Conservation (phyloP, 805 yeast genomes). For the Diddensiella caesifluorescens region DNA sequence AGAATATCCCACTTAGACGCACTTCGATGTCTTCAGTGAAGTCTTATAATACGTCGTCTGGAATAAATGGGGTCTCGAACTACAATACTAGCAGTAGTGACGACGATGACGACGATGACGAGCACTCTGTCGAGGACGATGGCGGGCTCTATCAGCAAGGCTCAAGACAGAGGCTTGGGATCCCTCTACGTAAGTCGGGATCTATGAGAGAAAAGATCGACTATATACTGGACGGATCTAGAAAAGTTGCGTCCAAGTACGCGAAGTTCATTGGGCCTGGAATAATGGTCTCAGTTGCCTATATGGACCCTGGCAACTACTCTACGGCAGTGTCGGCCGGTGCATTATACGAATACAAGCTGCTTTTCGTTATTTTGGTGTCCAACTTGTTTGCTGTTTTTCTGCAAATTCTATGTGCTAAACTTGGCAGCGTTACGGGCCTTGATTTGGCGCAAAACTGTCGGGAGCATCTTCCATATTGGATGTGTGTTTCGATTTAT, state of each 20-base stretch:
- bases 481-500: slow-evolving; percentile 61
- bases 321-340: slow-evolving; percentile 88
- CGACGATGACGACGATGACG: slow-evolving; percentile 5
- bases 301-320: slow-evolving; percentile 92
- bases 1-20: slow-evolving; percentile 7
- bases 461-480: slow-evolving; percentile 58
- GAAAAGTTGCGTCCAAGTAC: slow-evolving; percentile 44
- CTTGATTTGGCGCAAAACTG: slow-evolving; percentile 83
- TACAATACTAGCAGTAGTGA: background rate
- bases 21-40: slow-evolving; percentile 5
- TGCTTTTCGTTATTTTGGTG: slow-evolving; percentile 64
- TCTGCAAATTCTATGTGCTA: slow-evolving; percentile 76
- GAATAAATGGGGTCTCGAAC: background rate
- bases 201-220: slow-evolving; percentile 17
- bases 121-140: background rate
- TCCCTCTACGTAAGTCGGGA: background rate
- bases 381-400: slow-evolving; percentile 83
- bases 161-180: background rate
- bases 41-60: background rate
- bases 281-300: slow-evolving; percentile 80
- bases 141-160: background rate
- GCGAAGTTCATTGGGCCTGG: slow-evolving; percentile 80
- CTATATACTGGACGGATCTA: slow-evolving; percentile 7
- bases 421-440: slow-evolving; percentile 86
- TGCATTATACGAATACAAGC: slow-evolving; percentile 66